Evolutionary conservation across 805 yeast species (phyloP), one percentile per base, ranked within the genome.

Genomic region (Candida boidinii): DNA sequence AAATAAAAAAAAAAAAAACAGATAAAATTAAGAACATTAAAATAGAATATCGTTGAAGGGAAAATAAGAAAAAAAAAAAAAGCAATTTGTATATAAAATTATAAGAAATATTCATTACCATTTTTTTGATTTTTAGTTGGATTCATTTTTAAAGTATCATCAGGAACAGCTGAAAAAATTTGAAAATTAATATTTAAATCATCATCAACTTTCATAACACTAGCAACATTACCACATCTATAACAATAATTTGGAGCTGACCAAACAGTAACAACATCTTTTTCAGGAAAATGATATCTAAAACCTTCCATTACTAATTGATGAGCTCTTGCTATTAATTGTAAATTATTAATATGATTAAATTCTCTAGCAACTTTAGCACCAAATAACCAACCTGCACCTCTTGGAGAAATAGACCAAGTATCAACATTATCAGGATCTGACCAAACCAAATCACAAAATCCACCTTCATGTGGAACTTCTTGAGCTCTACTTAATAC

Each of bases 221-320:
- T 82, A 20, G 98, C 98, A 32, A 90, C 97, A 53, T 90, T 90
- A 38, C 98, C 98, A 64, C 97, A 90, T 51, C 97, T 70, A 60
- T 90, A 90, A 63, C 97, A 88, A 62, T 88, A 88, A 57, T 88
- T 88, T 29, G 97, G 97, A 13, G 96, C 96, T 9, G 88, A 77
- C 97, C 97, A 90, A 23, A 90, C 97, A 1, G 98, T 90, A 23
- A 90, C 98, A 33, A 90, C 96, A 51, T 85, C 95, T 49, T 87
- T 85, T 44, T 90, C 96, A 41, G 87, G 86, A 64, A 92, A 92
- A 61, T 92, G 97, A 55, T 88, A 92, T 45, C 90, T 74, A 68
- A 86, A 90, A 2, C 98, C 98, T 55, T 90, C 98, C 96, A 92
- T 94, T 15, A 92, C 97, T 56, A 90, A 73, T 60, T 90, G 98